Conservation (phyloP, 345 rosid genomes). For the Sapria himalayana region DNA sequence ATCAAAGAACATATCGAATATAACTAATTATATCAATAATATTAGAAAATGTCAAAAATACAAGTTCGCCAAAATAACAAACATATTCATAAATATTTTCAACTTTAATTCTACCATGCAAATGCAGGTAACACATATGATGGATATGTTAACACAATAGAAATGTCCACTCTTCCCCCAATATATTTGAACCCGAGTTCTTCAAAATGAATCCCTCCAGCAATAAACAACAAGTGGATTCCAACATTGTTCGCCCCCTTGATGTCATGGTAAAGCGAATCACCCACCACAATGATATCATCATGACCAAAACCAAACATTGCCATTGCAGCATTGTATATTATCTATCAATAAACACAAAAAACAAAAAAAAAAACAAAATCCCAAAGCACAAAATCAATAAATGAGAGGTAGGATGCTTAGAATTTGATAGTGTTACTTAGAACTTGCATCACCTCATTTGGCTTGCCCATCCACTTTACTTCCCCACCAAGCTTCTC, state of each 20-base stretch:
- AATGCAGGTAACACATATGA: constrained; percentile 55
- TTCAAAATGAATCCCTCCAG: constrained; percentile 59
- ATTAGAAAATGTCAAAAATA: too few relatives aligned
- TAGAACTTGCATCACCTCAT: constrained; percentile 27
- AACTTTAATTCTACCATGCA: constrained; percentile 41
- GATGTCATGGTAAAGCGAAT: constrained; percentile 82
- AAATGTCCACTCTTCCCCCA: constrained; percentile 37
- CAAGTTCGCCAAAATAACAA: too few relatives aligned
- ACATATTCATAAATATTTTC: too few relatives aligned
- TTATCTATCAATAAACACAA: constrained; percentile 26
- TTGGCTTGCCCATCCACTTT: constrained; percentile 95
- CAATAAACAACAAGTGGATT: constrained; percentile 42
- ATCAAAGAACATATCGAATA: too few relatives aligned
- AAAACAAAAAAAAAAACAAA: background rate
- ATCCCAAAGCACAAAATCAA: background rate
- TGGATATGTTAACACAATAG: constrained; percentile 36
- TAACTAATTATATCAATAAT: too few relatives aligned
- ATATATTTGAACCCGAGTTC: constrained; percentile 53
- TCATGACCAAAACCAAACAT: constrained; percentile 37
- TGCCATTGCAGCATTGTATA: constrained; percentile 56
- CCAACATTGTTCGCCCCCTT: constrained; percentile 78
- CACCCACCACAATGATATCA: constrained; percentile 62
- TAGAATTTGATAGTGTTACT: background rate
- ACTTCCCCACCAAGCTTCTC: constrained; percentile 87
- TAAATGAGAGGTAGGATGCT: too few relatives aligned